Evolutionary conservation across 2,329 filamentous ascomycete species (phyloP).

Genomic region (Fusarium secorum): DNA sequence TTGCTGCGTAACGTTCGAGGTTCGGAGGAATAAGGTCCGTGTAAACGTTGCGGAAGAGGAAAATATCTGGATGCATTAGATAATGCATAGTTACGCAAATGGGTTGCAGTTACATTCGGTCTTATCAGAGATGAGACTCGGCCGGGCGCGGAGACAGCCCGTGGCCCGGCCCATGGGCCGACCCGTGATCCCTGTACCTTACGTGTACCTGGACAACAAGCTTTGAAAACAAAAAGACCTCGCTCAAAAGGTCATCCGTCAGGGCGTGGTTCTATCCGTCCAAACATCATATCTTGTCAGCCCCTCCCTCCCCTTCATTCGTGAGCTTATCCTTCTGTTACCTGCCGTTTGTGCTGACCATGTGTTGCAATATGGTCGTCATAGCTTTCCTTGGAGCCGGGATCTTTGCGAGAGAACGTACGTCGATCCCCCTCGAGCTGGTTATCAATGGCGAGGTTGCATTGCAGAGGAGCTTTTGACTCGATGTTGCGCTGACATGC

Average conservation of each 20-base stretch:
- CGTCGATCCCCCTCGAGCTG: not conserved
- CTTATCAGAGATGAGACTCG: not conserved
- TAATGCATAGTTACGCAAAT: not conserved
- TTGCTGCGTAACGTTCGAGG: not conserved
- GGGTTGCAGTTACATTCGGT: not conserved
- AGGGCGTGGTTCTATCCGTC: not conserved
- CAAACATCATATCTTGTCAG: not conserved
- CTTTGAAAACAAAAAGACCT: not conserved
- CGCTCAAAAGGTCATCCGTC: not conserved
- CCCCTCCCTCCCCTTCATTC: not conserved
- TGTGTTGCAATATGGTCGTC: not conserved
- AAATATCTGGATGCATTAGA: not conserved
- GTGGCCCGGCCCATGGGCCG: not conserved
- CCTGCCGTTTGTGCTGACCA: too few species aligned
- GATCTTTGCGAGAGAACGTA: not conserved
- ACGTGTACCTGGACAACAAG: not conserved
- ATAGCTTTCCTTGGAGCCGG: conserved; percentile 1
- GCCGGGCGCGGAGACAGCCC: not conserved
- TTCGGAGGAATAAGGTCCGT: not conserved
- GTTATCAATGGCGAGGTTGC: not conserved
- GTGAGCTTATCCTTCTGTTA: not conserved
- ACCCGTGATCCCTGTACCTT: not conserved
- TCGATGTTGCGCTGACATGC: not conserved
- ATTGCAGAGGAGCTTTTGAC: not conserved
- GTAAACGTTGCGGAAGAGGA: fast-evolving